Evolutionary conservation across 2,329 filamentous ascomycete genomes (phyloP), one percentile per base, ranked within the genome.

Genomic region (Fusarium sp.): DNA sequence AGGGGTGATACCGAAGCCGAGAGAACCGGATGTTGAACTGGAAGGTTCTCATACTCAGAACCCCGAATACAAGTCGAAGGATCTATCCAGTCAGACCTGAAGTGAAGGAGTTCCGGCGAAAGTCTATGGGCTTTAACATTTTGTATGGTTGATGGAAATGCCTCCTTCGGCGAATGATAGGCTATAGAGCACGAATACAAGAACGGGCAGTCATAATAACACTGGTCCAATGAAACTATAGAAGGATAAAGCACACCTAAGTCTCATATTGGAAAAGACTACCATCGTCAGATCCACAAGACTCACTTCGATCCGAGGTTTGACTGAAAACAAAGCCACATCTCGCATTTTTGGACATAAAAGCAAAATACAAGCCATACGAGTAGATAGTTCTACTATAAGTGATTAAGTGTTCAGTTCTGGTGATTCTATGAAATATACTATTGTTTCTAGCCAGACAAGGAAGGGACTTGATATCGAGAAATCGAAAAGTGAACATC

Each of bases 51-150:
- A 37, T 37, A 37, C 9, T 10, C 9, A 11, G 16, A 4, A 37
- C 16, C 11, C 16, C 32, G 1, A 37, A 37, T 1, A 11, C 16
- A 37, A 37, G 32, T 1, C 0, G 5, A 18, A 34, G 16, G 0
- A 0, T 18, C 16, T 34, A 18, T 0, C 4, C 10, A 37, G 18
- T 37, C 18, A 37, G 3, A n/a, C 12, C 5, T 37, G 18, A 2
- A 37, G 18, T 37, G 18, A 37, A 37, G 34, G 34, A 37, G 34
- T 37, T 37, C 18, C 18, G 34, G 10, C 10, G 5, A 37, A n/a
- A n/a, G 10, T n/a, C 18, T 7, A 37, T 37, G 10, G 34, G 18
- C 34, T 12, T 12, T n/a, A n/a, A n/a, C 18, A n/a, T n/a, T n/a
- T 12, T 37, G 34, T n/a, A 37, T n/a, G 18, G 34, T n/a, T 12